Conservation (phyloP, 2,329 filamentous ascomycete species). For the Geosmithia flava region DNA sequence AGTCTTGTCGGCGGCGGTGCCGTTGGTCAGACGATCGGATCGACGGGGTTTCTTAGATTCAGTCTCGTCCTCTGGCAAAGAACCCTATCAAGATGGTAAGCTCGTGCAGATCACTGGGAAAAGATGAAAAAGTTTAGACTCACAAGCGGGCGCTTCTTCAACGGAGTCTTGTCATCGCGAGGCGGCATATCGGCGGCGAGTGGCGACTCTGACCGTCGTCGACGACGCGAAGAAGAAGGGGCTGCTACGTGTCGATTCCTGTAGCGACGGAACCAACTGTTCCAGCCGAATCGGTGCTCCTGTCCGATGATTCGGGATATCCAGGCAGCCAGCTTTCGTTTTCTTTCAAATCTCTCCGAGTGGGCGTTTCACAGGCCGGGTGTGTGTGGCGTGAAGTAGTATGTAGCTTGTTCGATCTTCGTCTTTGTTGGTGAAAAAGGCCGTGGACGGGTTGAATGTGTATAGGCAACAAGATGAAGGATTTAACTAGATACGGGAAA, state of each 20-base stretch:
- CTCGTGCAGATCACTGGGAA: background rate
- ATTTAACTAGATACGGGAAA: no score
- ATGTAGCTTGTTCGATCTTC: no score
- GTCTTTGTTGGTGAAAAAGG: no score
- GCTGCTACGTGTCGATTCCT: no score
- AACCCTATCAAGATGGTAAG: slow-evolving; percentile 35
- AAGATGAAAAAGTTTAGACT: slow-evolving; percentile 15
- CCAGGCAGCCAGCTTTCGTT: background rate
- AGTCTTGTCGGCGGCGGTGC: slow-evolving; percentile 35
- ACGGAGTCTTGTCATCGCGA: slow-evolving; percentile 63
- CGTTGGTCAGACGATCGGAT: slow-evolving; percentile 57
- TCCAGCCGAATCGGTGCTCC: no score
- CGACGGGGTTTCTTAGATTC: slow-evolving; percentile 77
- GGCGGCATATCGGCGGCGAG: slow-evolving; percentile 35
- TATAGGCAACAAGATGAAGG: no score
- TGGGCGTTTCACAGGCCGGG: background rate
- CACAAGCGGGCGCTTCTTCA: slow-evolving; percentile 80
- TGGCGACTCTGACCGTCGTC: slow-evolving; percentile 5
- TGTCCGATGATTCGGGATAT: background rate
- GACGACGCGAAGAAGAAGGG: background rate
- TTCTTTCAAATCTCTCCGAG: no score
- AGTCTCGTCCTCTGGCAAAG: slow-evolving; percentile 47
- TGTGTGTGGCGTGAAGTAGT: no score
- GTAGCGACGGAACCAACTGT: no score
- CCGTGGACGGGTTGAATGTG: no score